Evolutionary conservation across 306 rosid species (phyloP).

Genomic region (Medicago arabica): DNA sequence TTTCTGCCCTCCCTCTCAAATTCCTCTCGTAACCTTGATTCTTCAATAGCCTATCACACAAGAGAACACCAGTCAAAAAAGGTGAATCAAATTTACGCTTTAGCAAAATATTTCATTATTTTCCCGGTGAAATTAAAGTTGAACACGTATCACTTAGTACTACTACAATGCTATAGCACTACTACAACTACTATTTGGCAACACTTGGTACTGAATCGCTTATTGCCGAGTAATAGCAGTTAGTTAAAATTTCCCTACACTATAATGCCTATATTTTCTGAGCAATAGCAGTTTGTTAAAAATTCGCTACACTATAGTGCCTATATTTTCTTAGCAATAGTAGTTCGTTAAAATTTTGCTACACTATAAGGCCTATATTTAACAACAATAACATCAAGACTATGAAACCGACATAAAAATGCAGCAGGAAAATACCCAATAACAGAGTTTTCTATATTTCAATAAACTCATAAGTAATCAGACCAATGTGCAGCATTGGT

Average conservation of each 20-base stretch:
- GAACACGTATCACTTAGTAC: not conserved
- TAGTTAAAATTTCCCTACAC: not conserved
- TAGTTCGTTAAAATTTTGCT: not conserved
- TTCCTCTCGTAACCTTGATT: slow-evolving; percentile 83
- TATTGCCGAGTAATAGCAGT: not conserved
- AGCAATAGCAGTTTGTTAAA: not conserved
- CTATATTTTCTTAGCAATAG: not conserved
- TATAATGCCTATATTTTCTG: not conserved
- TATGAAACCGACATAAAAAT: not conserved
- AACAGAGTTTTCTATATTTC: not conserved
- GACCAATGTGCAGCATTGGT: not conserved
- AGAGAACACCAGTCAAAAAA: slow-evolving; percentile 14
- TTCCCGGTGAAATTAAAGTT: not conserved
- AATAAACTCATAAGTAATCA: not conserved
- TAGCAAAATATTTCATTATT: not conserved
- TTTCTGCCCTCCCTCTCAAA: slow-evolving; percentile 96
- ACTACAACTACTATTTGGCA: not conserved
- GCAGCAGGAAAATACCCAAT: not conserved
- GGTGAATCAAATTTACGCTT: slow-evolving; percentile 11
- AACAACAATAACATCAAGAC: not conserved
- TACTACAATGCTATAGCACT: not conserved
- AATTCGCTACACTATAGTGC: not conserved
- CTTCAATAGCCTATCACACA: slow-evolving; percentile 81
- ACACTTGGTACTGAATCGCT: not conserved
- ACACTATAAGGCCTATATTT: not conserved